These are phyloP conservation scores for Trichomonas tenax DNA, from an alignment of 208 protist species.

Conservation along the genomic window DNA sequence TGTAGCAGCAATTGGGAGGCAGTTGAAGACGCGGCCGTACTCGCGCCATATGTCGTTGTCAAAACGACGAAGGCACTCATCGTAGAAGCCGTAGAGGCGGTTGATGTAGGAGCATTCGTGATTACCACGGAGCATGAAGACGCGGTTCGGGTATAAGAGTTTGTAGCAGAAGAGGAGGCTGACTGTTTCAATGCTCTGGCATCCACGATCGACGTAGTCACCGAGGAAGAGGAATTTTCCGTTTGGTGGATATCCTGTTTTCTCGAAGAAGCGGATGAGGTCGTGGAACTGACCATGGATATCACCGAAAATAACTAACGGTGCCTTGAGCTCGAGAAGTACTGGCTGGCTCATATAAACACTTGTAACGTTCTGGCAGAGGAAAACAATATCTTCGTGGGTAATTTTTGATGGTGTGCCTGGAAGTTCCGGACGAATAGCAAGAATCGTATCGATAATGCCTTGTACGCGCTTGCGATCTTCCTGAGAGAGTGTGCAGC, in stretches of 20 bases:
- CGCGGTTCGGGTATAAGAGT: constrained; percentile 41
- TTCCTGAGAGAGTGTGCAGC: background rate
- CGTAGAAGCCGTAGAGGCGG: constrained; percentile 96
- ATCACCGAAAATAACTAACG: constrained; percentile 64
- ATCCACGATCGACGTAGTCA: constrained; percentile 96
- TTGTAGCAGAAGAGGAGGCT: constrained; percentile 81
- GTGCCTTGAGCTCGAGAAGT: constrained; percentile 52
- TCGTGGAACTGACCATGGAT: constrained; percentile 99
- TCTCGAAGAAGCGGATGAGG: constrained; percentile 96
- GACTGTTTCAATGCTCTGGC: constrained; percentile 92
- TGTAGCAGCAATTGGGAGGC: constrained; percentile 87
- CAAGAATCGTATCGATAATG: background rate
- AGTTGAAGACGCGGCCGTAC: constrained; percentile 97
- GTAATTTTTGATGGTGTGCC: background rate
- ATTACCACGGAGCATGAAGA: constrained; percentile 82
- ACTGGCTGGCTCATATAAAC: constrained; percentile 49
- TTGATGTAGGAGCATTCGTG: constrained; percentile 93
- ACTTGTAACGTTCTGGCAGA: constrained; percentile 30
- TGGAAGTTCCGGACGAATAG: background rate
- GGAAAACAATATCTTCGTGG: constrained; percentile 17
- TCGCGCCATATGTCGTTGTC: constrained; percentile 93
- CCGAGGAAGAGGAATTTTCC: constrained; percentile 98
- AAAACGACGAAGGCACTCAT: constrained; percentile 93
- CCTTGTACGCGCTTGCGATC: background rate
- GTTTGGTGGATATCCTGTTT: constrained; percentile 85